Conservation (phyloP, 495 filamentous ascomycete genomes). For the Daldinia loculata region DNA sequence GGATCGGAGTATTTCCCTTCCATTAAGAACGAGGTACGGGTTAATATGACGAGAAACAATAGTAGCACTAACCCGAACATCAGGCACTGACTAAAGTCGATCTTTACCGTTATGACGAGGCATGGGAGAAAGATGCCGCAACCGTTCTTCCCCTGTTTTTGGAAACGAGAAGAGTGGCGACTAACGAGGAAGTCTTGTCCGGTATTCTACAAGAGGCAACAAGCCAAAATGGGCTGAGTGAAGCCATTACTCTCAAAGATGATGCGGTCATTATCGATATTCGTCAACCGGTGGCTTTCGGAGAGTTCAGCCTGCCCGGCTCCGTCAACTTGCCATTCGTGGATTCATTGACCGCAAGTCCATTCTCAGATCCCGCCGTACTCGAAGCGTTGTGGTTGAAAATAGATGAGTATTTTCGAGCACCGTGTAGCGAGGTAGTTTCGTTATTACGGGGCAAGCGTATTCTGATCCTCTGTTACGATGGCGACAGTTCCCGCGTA, state of each 20-base stretch:
- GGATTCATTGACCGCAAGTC: conserved; percentile 44
- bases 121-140: conserved; percentile 57
- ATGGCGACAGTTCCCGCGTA: conserved; percentile 62
- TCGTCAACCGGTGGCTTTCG: conserved; percentile 51
- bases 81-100: conserved; percentile 61
- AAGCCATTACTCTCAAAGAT: conserved; percentile 22
- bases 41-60: not conserved
- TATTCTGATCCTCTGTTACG: conserved; percentile 62
- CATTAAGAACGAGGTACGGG: conserved; percentile 64
- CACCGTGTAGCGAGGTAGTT: conserved; percentile 32
- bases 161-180: conserved; percentile 34
- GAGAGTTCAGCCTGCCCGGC: conserved; percentile 55
- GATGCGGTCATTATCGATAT: conserved; percentile 53
- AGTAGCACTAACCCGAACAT: conserved; percentile 18
- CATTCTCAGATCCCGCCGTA: conserved; percentile 56
- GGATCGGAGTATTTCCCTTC: conserved; percentile 59
- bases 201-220: not conserved
- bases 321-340: conserved; percentile 58
- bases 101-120: conserved; percentile 62
- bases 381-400: conserved; percentile 58
- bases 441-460: conserved; percentile 43
- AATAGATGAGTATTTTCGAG: conserved; percentile 48
- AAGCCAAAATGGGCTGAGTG: not conserved
- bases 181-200: conserved; percentile 35
- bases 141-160: conserved; percentile 52